Evolutionary conservation across 495 filamentous ascomycete species (phyloP), one percentile per base, ranked within the genome.

Genomic region (Tricharina praecox): DNA sequence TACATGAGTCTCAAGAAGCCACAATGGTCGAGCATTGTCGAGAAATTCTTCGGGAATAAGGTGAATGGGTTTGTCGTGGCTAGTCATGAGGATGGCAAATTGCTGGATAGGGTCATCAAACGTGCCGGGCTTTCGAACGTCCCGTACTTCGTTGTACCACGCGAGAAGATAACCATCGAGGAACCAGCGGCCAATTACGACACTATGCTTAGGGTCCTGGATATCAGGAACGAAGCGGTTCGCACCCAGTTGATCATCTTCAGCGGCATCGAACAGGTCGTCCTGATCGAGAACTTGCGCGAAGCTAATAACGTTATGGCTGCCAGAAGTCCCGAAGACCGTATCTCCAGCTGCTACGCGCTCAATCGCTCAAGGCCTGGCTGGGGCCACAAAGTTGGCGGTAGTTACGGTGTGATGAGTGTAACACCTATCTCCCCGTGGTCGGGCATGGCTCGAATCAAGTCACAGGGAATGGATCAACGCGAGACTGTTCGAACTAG

Each of bases 1-100:
- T 72, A 85, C 54, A 68, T 96, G 19, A 75, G 73, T 44, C 62
- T 96, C 30, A 67, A 76, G 20, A 76, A 90, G 50, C 81, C 82
- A 4, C 67, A 81, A 55, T 99, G 90, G 90, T 78, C 79, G 4
- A 74, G 70, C n/a, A 74, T 87, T 43, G 60, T 96, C 7, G 90
- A 99, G 58, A 76, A 69, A 48, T 70, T 71, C 2, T 64, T 93
- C 34, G 82, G 82, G 37, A 56, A 43, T 3, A 70, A 59, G 13
- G 64, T 95, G 42, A 76, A 69, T 47, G 74, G 69, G 11, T 99
- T 96, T 59, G 68, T 95, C 44, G 88, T 95, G 23, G 77, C 76
- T 9, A 82, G 67, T 49, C 53, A 85, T 88, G 75, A 69, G 68
- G 36, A 68, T 65, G 45, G 53, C 71, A 23, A 26, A 18, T 26